Base-by-base conservation (phyloP, 345 rosid genomes). In the Aquilaria malaccensis region DNA sequence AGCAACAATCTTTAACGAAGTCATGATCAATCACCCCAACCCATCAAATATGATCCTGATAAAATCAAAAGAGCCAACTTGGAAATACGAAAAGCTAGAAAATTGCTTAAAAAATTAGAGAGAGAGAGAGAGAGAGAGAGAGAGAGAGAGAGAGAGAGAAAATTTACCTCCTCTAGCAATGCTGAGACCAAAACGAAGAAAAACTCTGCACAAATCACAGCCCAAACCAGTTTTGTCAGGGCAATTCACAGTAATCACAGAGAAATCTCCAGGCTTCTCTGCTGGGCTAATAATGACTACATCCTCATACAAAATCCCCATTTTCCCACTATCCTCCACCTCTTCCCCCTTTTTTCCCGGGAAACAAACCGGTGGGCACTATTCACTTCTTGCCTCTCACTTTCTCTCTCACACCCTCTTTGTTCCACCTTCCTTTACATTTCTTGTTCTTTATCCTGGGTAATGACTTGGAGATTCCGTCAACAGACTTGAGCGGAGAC, bases 161-260 rank as follows among this genome's bases (percentile, higher is more conserved):
- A 55, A 5, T 54, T 64, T 48, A 83, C 91, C 91, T 81, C 79
- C 86, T 78, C 70, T 85, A 61, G 64, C 60, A 66, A 85, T 81
- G 82, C 92, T 85, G 45, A 81, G 50, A 0, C 83, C 82, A 76
- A 83, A 86, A 2, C 74, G 77, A 74, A 86, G 76, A 41, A 83
- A 72, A 59, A 79, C 51, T 74, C 92, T 73, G 71, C 88, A 81
- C 75, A 85, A 62, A 68, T 85, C 92, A 77, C 86, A 85, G 30
- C 92, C 92, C 31, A 83, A 70, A 4, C 92, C 88, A 31, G 86
- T 83, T 70, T 85, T 85, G 56, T 85, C 92, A 15, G 88, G 86
- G 46, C 92, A 85, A 71, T 81, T 85, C 11, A 85, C 83, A 0
- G 88, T 76, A 59, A 86, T 74, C 60, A 78, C 76, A 65, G 84